A percentile compares a stretch with the other conserved stretches of the same genome.
Evolutionary conservation across 2,329 filamentous ascomycete species (phyloP).

Genomic region (Cladosporium sp.): DNA sequence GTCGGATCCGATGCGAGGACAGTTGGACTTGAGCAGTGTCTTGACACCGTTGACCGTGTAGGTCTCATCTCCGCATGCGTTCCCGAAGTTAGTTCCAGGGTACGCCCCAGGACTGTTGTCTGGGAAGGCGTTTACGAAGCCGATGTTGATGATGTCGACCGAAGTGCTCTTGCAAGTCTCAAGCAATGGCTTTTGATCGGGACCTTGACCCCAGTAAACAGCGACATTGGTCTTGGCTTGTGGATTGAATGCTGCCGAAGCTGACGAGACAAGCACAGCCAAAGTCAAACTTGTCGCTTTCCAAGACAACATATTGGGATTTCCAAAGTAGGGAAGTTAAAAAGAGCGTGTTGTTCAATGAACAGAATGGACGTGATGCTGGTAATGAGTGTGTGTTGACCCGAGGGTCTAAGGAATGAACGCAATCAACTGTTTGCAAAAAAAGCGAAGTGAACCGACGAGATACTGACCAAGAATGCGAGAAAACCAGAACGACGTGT

Average conservation of each 20-base stretch:
- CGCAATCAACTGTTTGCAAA: slow-evolving; percentile 42
- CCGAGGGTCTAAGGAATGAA: slow-evolving; percentile 48
- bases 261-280: slow-evolving; percentile 29
- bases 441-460: background rate
- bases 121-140: slow-evolving; percentile 54
- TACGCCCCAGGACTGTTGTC: slow-evolving; percentile 41
- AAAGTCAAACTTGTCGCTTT: slow-evolving; percentile 33
- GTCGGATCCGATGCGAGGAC: slow-evolving; percentile 37
- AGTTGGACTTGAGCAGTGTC: slow-evolving; percentile 37
- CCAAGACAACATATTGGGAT: slow-evolving; percentile 24
- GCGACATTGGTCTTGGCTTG: slow-evolving; percentile 46
- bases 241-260: slow-evolving; percentile 37
- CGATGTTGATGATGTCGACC: slow-evolving; percentile 54
- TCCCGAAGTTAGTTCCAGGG: slow-evolving; percentile 54
- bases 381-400: slow-evolving; percentile 19
- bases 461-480: background rate
- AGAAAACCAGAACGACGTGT: background rate
- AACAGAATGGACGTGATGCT: slow-evolving; percentile 32
- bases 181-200: slow-evolving; percentile 43
- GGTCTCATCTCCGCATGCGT: slow-evolving; percentile 44
- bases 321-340: slow-evolving; percentile 12
- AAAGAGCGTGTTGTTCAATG: slow-evolving; percentile 27
- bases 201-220: slow-evolving; percentile 55
- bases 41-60: slow-evolving; percentile 37
- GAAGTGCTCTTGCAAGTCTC: slow-evolving; percentile 49